Percentiles rank a stretch among this genome's conserved stretches.
Conservation (phyloP, 2,329 filamentous ascomycete genomes). For the Alternaria conjuncta region DNA sequence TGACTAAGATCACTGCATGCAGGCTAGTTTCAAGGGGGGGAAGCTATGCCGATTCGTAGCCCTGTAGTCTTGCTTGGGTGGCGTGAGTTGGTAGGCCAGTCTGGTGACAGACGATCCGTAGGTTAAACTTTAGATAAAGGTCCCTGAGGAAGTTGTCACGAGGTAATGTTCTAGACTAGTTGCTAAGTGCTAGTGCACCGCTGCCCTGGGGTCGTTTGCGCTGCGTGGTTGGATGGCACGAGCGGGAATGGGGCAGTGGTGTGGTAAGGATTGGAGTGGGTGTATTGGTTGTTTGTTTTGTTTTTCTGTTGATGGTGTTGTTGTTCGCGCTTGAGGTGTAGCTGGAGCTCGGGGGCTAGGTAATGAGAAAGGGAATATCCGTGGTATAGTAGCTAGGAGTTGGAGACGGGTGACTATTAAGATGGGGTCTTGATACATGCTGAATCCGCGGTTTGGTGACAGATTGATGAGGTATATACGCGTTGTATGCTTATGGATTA, state of each 20-base stretch:
- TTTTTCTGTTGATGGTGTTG: background rate
- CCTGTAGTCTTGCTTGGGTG: background rate
- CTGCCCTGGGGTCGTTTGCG: background rate
- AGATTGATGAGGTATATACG: no score
- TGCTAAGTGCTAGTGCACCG: background rate
- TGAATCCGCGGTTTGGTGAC: no score
- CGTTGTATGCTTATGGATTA: no score
- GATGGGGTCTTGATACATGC: no score
- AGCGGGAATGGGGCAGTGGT: accelerated
- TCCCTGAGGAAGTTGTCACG: background rate
- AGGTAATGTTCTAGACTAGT: background rate
- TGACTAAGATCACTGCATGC: background rate
- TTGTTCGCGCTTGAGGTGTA: no score
- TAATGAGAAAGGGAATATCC: no score
- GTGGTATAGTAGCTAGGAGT: no score
- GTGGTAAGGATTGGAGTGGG: background rate
- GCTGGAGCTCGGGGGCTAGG: no score
- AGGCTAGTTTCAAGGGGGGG: background rate
- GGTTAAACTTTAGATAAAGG: background rate
- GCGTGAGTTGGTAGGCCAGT: background rate
- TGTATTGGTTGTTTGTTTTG: background rate
- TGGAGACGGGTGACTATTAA: no score
- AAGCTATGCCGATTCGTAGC: background rate
- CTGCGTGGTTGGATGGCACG: background rate
- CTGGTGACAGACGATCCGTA: no score